A percentile compares a stretch with the other conserved stretches of the same genome.
These are phyloP conservation scores for Calonectria naviculata DNA, from an alignment of 2,329 filamentous ascomycete species.

Conservation along the genomic window DNA sequence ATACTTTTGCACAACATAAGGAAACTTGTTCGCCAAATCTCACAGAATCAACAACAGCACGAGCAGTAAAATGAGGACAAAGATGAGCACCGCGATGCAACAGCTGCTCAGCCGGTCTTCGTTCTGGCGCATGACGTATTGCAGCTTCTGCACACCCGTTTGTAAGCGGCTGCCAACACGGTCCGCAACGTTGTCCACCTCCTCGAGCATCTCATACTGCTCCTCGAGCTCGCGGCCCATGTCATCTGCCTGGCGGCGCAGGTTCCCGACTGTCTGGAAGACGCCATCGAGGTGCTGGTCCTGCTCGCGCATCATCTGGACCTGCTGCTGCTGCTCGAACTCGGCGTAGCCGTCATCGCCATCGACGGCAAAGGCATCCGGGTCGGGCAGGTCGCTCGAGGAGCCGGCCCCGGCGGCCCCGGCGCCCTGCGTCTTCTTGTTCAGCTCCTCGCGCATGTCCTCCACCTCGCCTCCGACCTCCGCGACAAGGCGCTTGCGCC, in stretches of 20 bases:
- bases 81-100: constrained; percentile 89
- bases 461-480: constrained; percentile 92
- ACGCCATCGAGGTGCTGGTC: constrained; percentile 93
- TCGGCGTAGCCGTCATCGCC: constrained; percentile 72
- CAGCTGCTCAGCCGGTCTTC: constrained; percentile 91
- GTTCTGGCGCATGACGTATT: constrained; percentile 86
- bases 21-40: not conserved
- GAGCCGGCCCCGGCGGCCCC: constrained; percentile 33
- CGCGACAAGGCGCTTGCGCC: constrained; percentile 84
- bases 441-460: constrained; percentile 87
- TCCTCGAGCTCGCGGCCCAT: constrained; percentile 98
- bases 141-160: constrained; percentile 87
- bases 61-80: constrained; percentile 87
- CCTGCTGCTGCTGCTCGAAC: constrained; percentile 92
- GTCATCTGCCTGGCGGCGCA: constrained; percentile 89
- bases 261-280: constrained; percentile 90
- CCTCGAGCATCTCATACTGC: constrained; percentile 88
- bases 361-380: constrained; percentile 68
- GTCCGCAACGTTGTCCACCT: constrained; percentile 86
- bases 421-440: constrained; percentile 61
- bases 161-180: constrained; percentile 87
- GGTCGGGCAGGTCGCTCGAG: constrained; percentile 60
- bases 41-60: constrained; percentile 78
- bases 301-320: constrained; percentile 93
- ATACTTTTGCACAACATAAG: not conserved